Evolutionary conservation across 805 yeast species (phyloP).

Genomic region (Metschnikowia lachancei): DNA sequence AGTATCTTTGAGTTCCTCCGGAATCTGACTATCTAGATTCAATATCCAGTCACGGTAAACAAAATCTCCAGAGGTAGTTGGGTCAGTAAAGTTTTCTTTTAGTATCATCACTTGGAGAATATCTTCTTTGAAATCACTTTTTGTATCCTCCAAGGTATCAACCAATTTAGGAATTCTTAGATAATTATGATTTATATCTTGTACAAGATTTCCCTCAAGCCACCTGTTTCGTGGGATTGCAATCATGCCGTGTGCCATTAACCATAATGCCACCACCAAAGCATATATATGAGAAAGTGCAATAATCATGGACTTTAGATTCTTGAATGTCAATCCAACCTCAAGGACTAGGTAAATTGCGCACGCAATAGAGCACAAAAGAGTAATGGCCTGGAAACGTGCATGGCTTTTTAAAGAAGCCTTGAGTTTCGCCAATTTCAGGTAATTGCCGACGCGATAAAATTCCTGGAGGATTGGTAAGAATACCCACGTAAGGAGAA

Average conservation of each 20-base stretch:
- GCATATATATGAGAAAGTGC: slow-evolving; percentile 79
- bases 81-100: slow-evolving; percentile 40
- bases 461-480: slow-evolving; percentile 73
- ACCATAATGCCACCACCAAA: slow-evolving; percentile 70
- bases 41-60: slow-evolving; percentile 64
- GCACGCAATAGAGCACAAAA: slow-evolving; percentile 52
- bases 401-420: slow-evolving; percentile 59
- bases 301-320: slow-evolving; percentile 64
- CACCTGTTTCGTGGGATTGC: slow-evolving; percentile 56
- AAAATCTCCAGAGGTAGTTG: slow-evolving; percentile 28
- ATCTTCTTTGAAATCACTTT: slow-evolving; percentile 59
- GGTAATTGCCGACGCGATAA: slow-evolving; percentile 66
- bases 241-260: slow-evolving; percentile 80
- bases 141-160: slow-evolving; percentile 63
- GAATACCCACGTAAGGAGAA: slow-evolving; percentile 72
- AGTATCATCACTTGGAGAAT: slow-evolving; percentile 57
- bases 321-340: slow-evolving; percentile 52
- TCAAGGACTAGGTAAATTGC: slow-evolving; percentile 56
- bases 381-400: slow-evolving; percentile 57
- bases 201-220: slow-evolving; percentile 34
- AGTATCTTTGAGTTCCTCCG: slow-evolving; percentile 34
- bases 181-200: slow-evolving; percentile 41
- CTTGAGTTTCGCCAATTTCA: slow-evolving; percentile 42
- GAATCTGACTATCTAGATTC: slow-evolving; percentile 46
- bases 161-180: slow-evolving; percentile 53